phyloP scores from a whole-genome alignment of 257 asterid species.

The Jacaranda mimosifolia region DNA sequence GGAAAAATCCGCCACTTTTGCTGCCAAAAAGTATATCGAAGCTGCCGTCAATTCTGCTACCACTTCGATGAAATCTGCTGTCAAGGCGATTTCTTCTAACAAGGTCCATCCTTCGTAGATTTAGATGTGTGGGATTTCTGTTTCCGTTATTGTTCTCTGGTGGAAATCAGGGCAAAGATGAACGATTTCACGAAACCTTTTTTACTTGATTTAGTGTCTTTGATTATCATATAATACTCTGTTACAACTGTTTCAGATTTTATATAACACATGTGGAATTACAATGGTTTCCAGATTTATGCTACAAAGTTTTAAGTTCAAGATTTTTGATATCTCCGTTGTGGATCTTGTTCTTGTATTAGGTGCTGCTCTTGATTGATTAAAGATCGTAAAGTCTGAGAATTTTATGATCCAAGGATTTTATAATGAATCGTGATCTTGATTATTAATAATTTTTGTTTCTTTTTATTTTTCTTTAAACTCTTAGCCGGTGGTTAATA shows the following conservation, averaged over 20 bases:
- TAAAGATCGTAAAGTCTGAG: too few species aligned
- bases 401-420: too few species aligned
- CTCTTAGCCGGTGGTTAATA: too few species aligned
- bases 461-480: too few species aligned
- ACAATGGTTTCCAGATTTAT: not conserved
- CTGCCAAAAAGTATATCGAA: constrained; percentile 81
- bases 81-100: constrained; percentile 62
- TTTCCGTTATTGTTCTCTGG: not conserved
- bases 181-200: not conserved
- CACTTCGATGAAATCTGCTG: constrained; percentile 84
- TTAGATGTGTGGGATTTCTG: not conserved
- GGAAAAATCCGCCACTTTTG: constrained; percentile 69
- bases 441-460: too few species aligned
- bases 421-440: too few species aligned
- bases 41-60: constrained; percentile 78
- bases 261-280: not conserved
- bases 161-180: not conserved
- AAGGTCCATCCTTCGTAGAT: constrained; percentile 89
- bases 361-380: too few species aligned
- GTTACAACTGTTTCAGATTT: not conserved
- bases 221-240: not conserved
- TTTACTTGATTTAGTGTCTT: not conserved
- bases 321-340: not conserved
- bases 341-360: not conserved
- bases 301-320: not conserved